These are phyloP conservation scores for Backusella liffmaniae DNA, from an alignment of 192 early-diverging fungal genomes.

Conservation along the genomic window DNA sequence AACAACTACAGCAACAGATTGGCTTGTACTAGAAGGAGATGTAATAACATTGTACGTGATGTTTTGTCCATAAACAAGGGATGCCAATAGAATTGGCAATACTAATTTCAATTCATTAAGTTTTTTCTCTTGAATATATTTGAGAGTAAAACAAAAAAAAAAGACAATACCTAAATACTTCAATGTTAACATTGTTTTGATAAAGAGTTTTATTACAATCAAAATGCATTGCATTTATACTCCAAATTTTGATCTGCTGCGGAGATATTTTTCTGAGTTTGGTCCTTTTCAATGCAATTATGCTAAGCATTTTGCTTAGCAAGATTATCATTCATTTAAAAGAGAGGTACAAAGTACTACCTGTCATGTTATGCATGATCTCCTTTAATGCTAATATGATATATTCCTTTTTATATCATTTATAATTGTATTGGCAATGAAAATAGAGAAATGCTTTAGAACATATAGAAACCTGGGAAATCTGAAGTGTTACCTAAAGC, in stretches of 20 bases:
- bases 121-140: background rate
- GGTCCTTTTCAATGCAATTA: background rate
- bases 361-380: background rate
- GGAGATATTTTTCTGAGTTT: background rate
- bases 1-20: background rate
- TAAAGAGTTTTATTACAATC: background rate
- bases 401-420: background rate
- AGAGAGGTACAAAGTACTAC: background rate
- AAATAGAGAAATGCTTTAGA: background rate
- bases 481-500: background rate
- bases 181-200: background rate
- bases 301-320: background rate
- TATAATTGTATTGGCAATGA: background rate
- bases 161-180: background rate
- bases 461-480: background rate
- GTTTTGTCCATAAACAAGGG: slow-evolving; percentile 3
- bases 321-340: background rate
- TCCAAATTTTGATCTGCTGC: background rate
- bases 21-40: background rate
- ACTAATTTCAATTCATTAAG: background rate
- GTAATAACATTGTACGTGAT: slow-evolving; percentile 13
- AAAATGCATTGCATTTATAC: background rate
- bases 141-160: background rate
- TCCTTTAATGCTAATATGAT: background rate
- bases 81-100: background rate